Evolutionary conservation across 257 asterid genomes (phyloP).

Genomic region (Cruciata laevipes): DNA sequence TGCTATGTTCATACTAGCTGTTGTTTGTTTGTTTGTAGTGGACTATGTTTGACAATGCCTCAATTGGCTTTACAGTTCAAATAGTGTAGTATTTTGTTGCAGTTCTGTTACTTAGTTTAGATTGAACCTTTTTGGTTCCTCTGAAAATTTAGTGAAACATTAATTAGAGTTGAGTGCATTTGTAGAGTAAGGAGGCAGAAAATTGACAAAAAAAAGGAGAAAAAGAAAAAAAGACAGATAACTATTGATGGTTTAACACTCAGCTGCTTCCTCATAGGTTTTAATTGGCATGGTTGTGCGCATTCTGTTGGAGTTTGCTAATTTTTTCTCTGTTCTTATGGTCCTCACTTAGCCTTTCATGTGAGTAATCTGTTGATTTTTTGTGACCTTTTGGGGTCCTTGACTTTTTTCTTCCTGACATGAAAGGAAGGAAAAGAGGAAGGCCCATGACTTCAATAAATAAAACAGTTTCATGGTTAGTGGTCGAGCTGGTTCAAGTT

Average conservation of each 20-base stretch:
- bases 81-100: not conserved
- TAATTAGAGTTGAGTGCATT: not conserved
- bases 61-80: not conserved
- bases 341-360: not conserved
- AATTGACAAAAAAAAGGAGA: not conserved
- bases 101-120: not conserved
- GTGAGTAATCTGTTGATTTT: not conserved
- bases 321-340: not conserved
- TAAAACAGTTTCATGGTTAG: not conserved
- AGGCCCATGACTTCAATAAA: not conserved
- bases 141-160: not conserved
- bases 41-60: no score
- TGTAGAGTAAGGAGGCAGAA: not conserved
- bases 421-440: not conserved
- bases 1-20: not conserved
- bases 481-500: not conserved
- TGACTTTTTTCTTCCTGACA: not conserved
- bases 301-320: not conserved
- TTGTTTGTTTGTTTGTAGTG: not conserved
- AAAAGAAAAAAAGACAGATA: not conserved
- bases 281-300: not conserved
- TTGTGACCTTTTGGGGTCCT: slow-evolving; percentile 1
- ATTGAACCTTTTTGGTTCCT: not conserved
- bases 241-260: not conserved
- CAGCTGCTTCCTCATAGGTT: not conserved